Evolutionary conservation across 495 filamentous ascomycete species (phyloP), one percentile per base, ranked within the genome.

Genomic region (Talaromyces adpressus): DNA sequence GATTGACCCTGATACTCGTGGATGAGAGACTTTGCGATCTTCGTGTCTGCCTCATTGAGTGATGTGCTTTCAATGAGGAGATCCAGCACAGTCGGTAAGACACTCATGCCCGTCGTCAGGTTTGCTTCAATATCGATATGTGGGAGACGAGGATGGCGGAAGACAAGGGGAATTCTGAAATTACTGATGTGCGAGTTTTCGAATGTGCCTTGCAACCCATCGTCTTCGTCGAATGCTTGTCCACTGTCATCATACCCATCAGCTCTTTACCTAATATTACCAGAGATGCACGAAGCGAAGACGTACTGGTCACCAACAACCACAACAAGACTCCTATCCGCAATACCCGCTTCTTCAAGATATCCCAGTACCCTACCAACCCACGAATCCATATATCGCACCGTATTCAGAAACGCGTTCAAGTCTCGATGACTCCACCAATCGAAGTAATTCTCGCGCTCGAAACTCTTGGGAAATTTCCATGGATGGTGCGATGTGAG

Each of bases 401-500:
- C 70, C 16, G 76, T 70, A 49, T 81, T 80, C 3, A 81, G 59
- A 61, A 79, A 81, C 59, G 68, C 69, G 58, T 80, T 79, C 70
- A 79, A 65, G 29, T 62, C 52, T 5, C 63, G 63, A 59, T 75
- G 74, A 32, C 59, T 72, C 29, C 71, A 70, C 29, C 67, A 56
- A 7, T 62, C 75, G 65, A 71, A 73, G 63, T 79, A 80, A 3
- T 68, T 53, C 47, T 76, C 63, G 25, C 66, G 67, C 22, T 69
- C 41, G 54, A 73, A 77, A 14, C 74, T 64, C 12, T 71, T 66
- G 0, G 79, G 79, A 7, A 70, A 73, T 4, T 58, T 60, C 75
- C 76, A 81, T 0, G 79, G 78, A 63, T 81, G 79, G 34, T 81
- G 79, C 1, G 78, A 80, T 18, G 78, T 75, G 60, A 72, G 77